phyloP scores from a whole-genome alignment of 129 eudicot species.

The Chrysanthemum lavandulifolium region DNA sequence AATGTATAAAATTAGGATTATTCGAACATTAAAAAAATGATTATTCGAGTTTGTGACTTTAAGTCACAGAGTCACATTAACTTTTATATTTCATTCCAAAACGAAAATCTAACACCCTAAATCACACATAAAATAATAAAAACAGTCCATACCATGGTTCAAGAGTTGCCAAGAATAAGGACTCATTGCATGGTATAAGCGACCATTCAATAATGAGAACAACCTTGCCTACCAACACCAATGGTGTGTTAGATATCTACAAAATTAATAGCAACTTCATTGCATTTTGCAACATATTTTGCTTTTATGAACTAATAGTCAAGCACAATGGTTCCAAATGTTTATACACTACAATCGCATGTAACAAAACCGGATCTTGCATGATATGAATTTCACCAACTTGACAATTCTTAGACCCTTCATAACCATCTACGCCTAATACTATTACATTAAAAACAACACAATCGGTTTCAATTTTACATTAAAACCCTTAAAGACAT shows the following conservation, averaged over 20 bases:
- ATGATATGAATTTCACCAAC: slow-evolving; percentile 55
- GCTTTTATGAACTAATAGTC: background rate
- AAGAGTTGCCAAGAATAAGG: slow-evolving; percentile 37
- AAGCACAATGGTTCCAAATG: too few species aligned
- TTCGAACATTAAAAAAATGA: background rate
- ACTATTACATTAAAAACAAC: slow-evolving; percentile 11
- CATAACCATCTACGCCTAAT: slow-evolving; percentile 34
- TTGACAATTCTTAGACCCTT: slow-evolving; percentile 34
- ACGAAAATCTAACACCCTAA: background rate
- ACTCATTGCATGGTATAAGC: slow-evolving; percentile 46
- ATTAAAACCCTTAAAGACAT: slow-evolving; percentile 16
- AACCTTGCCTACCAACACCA: slow-evolving; percentile 40
- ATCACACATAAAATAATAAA: background rate
- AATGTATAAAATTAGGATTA: too few species aligned
- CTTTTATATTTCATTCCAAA: background rate
- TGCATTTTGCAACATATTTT: background rate
- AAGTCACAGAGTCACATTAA: too few species aligned
- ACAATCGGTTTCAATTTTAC: slow-evolving; percentile 14
- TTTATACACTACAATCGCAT: background rate
- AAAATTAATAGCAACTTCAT: background rate
- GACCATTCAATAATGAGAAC: slow-evolving; percentile 39
- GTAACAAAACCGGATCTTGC: background rate
- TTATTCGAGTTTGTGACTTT: background rate
- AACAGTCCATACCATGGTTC: slow-evolving; percentile 52
- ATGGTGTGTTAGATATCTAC: slow-evolving; percentile 28